phyloP scores from a whole-genome alignment of 768 basidiomycete genomes.

The Lentinula edodes region DNA sequence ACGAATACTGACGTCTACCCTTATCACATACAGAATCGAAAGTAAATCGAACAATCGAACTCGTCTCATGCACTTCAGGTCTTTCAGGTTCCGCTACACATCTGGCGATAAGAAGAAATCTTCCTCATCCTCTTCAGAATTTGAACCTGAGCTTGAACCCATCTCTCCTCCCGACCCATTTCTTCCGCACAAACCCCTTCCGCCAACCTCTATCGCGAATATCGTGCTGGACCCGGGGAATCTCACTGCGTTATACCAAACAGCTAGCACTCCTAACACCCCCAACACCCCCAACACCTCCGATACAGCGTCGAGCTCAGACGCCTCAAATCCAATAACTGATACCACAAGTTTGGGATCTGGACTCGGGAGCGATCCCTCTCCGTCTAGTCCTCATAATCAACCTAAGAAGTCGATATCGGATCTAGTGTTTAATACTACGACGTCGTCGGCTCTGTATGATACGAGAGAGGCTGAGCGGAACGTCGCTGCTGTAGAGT shows the following conservation, averaged over 20 bases:
- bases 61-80: background rate
- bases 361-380: background rate
- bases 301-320: background rate
- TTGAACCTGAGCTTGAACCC: background rate
- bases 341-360: background rate
- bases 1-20: too few species aligned
- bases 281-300: background rate
- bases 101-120: background rate
- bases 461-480: background rate
- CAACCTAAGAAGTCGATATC: background rate
- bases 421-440: background rate
- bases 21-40: too few species aligned
- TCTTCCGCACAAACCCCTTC: background rate
- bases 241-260: background rate
- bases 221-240: background rate
- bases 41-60: too few species aligned
- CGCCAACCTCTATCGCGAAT: conserved; percentile 1
- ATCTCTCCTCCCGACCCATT: background rate
- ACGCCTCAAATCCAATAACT: background rate
- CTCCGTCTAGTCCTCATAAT: background rate
- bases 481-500: background rate
- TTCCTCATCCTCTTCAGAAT: background rate
- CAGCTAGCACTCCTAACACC: background rate
- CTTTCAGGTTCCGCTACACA: background rate
- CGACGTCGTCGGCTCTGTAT: conserved; percentile 4